These are phyloP conservation scores for Dactylellina drechsleri DNA, from an alignment of 2,329 filamentous ascomycete genomes.

Conservation along the genomic window DNA sequence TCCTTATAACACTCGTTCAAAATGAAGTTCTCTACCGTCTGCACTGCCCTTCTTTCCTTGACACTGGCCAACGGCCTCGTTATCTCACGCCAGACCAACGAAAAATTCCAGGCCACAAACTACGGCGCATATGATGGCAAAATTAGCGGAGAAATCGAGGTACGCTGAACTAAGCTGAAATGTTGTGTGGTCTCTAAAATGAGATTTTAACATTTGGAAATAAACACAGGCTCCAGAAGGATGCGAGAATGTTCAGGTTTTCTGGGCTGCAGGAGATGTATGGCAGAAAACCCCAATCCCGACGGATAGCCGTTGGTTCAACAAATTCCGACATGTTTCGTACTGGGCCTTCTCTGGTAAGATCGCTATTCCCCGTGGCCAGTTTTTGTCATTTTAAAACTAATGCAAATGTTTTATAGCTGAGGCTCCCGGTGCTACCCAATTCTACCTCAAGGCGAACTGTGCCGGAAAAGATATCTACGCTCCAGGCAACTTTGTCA, in stretches of 20 bases:
- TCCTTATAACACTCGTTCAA: not conserved
- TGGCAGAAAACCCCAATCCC: slow-evolving; percentile 12
- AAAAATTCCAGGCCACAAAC: slow-evolving; percentile 8
- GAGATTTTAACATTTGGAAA: not conserved
- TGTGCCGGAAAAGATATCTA: slow-evolving; percentile 2
- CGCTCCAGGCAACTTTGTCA: slow-evolving; percentile 28
- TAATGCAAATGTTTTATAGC: not conserved
- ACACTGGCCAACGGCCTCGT: slow-evolving; percentile 11
- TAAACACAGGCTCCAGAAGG: slow-evolving; percentile 20
- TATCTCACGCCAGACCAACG: slow-evolving; percentile 12
- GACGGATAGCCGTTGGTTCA: slow-evolving; percentile 2
- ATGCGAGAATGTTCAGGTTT: slow-evolving; percentile 5
- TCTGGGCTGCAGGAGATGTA: slow-evolving; percentile 15
- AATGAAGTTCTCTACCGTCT: slow-evolving; percentile 22
- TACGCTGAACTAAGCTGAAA: not conserved
- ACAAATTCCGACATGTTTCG: slow-evolving; percentile 8
- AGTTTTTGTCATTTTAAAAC: too few species aligned
- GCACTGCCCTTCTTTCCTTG: slow-evolving; percentile 17
- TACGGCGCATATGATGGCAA: slow-evolving; percentile 3
- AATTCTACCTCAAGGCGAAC: slow-evolving; percentile 16
- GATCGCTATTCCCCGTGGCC: not conserved
- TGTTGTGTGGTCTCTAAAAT: not conserved
- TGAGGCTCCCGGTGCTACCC: slow-evolving; percentile 11
- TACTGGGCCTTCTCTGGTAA: slow-evolving; percentile 25
- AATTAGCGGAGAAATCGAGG: slow-evolving; percentile 17